Evolutionary conservation across 129 eudicot genomes (phyloP).

Genomic region (Centrapalus pauciflorus): DNA sequence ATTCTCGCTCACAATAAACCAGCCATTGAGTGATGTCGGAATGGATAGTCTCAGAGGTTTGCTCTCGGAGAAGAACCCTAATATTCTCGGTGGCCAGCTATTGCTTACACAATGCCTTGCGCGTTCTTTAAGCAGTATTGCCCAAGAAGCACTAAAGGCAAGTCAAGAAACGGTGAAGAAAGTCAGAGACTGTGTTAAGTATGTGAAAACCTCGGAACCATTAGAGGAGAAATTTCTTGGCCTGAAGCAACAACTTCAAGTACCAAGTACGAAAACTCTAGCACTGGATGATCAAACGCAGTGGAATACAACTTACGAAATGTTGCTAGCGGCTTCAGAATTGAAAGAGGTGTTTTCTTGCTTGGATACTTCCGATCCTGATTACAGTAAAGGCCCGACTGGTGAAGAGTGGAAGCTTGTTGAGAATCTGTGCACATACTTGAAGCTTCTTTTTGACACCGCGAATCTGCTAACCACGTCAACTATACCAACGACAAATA

Average conservation of each 20-base stretch:
- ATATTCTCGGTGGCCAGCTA: constrained; percentile 61
- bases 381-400: constrained; percentile 61
- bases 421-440: constrained; percentile 42
- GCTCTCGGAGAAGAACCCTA: constrained; percentile 23
- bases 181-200: constrained; percentile 75
- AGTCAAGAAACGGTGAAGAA: constrained; percentile 47
- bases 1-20: constrained; percentile 20
- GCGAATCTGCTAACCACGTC: constrained; percentile 47
- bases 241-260: constrained; percentile 79
- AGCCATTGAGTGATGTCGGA: constrained; percentile 9
- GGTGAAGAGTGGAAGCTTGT: constrained; percentile 61
- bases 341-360: constrained; percentile 81
- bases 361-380: constrained; percentile 61
- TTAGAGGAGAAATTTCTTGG: constrained; percentile 60
- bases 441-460: constrained; percentile 62
- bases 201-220: constrained; percentile 61
- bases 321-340: constrained; percentile 74
- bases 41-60: constrained; percentile 13
- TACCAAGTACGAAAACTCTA: constrained; percentile 57
- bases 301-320: constrained; percentile 88
- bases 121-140: constrained; percentile 63
- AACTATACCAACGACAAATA: constrained; percentile 4
- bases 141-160: constrained; percentile 39
- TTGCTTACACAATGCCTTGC: constrained; percentile 60
- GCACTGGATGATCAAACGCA: constrained; percentile 58